These are phyloP conservation scores for Pogostemon cablin DNA, from an alignment of 257 asterid species.

Conservation along the genomic window DNA sequence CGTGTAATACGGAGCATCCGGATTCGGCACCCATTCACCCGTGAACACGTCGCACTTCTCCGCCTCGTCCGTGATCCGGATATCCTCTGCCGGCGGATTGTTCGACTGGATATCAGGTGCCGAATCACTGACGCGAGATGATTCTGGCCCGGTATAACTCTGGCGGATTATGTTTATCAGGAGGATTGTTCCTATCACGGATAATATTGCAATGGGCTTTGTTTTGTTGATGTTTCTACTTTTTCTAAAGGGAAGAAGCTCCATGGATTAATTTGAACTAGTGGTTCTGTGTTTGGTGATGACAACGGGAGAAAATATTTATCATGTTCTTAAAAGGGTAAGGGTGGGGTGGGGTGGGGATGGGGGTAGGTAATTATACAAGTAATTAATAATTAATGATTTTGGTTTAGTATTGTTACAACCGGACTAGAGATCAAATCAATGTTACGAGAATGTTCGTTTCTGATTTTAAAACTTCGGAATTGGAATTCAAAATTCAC, in stretches of 20 bases:
- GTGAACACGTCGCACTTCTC: slow-evolving; percentile 43
- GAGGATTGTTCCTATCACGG: neutral
- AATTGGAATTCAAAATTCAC: no score
- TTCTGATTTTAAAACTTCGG: no score
- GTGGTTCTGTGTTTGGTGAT: neutral
- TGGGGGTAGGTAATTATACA: no score
- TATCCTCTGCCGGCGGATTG: slow-evolving; percentile 15
- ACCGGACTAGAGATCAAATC: no score
- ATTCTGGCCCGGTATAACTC: neutral
- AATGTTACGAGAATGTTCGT: no score
- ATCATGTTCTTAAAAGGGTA: no score
- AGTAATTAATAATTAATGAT: no score
- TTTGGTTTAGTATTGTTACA: no score
- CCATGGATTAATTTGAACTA: slow-evolving; percentile 4
- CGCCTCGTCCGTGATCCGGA: neutral
- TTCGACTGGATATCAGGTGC: neutral
- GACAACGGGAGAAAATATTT: no score
- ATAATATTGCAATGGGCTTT: neutral
- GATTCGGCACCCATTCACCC: slow-evolving; percentile 64
- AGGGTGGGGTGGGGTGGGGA: no score
- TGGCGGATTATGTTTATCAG: neutral
- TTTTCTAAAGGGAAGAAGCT: slow-evolving; percentile 18
- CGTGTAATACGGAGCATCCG: slow-evolving; percentile 58
- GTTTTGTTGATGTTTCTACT: neutral
- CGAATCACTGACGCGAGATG: neutral